Evolutionary conservation across 2,329 filamentous ascomycete genomes (phyloP).

Genomic region (Pezicula carpinea): DNA sequence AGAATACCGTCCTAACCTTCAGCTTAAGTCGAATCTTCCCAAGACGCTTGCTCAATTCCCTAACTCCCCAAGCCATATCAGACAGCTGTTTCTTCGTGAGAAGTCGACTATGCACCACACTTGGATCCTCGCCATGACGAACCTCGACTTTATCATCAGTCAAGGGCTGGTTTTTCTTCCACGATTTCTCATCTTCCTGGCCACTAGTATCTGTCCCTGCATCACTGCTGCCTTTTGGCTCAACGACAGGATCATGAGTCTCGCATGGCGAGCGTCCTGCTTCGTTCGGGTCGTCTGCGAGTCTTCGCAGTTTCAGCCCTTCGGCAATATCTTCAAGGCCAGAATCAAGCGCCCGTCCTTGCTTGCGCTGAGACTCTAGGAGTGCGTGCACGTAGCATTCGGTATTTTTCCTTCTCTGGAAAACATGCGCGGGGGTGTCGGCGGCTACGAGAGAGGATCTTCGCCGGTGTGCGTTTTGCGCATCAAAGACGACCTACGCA

Average conservation of each 20-base stretch:
- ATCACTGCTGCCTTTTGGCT: conserved; percentile 11
- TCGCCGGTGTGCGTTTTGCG: conserved; percentile 54
- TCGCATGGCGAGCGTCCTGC: conserved; percentile 2
- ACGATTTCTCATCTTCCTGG: conserved; percentile 52
- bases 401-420: conserved; percentile 37
- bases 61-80: conserved; percentile 95
- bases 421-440: conserved; percentile 37
- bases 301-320: conserved; percentile 3
- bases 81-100: conserved; percentile 92
- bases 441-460: conserved; percentile 60
- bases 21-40: conserved; percentile 80
- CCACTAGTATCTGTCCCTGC: conserved; percentile 29
- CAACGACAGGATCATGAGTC: conserved; percentile 6
- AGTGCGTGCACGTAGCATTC: conserved; percentile 64
- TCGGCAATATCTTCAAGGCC: conserved; percentile 25
- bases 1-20: conserved; percentile 75
- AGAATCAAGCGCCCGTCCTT: conserved; percentile 24
- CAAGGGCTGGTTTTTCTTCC: conserved; percentile 34
- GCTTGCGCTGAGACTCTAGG: conserved; percentile 50
- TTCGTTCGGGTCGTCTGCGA: conserved; percentile 12
- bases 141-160: conserved; percentile 11
- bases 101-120: conserved; percentile 55
- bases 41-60: conserved; percentile 81
- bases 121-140: conserved; percentile 10
- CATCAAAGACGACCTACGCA: conserved; percentile 55